Percentiles rank a stretch among this genome's conserved stretches.
These are phyloP conservation scores for Talaromyces adpressus DNA, from an alignment of 495 filamentous ascomycete species.

Conservation along the genomic window DNA sequence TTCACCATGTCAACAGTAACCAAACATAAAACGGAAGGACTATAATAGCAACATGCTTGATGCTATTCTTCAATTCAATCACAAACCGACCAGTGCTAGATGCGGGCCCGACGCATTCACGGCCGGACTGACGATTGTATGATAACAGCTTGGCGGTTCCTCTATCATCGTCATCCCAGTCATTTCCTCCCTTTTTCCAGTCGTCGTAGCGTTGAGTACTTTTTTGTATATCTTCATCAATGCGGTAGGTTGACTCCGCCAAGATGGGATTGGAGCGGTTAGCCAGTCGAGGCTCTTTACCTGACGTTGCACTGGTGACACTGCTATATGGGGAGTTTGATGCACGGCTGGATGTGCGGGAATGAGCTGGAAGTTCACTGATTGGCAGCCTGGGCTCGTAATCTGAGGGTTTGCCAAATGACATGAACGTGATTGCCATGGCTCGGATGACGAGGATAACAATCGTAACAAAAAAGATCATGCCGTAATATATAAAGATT, in stretches of 20 bases:
- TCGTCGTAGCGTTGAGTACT: constrained; percentile 4
- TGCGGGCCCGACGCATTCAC: constrained; percentile 12
- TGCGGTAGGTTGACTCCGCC: constrained; percentile 11
- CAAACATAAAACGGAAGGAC: constrained; percentile 45
- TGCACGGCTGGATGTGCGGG: constrained; percentile 15
- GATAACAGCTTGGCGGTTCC: constrained; percentile 4
- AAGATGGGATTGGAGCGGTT: constrained; percentile 17
- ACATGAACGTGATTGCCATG: constrained; percentile 35
- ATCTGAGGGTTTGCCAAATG: constrained; percentile 9
- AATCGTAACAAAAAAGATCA: constrained; percentile 53
- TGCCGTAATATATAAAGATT: constrained; percentile 72
- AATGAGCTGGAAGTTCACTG: constrained; percentile 17
- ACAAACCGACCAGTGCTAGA: constrained; percentile 13
- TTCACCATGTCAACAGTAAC: constrained; percentile 46
- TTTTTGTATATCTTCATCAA: constrained; percentile 10
- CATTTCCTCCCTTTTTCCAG: neutral
- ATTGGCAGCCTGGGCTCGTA: constrained; percentile 29
- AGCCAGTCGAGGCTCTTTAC: constrained; percentile 25
- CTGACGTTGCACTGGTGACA: constrained; percentile 27
- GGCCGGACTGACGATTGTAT: constrained; percentile 10
- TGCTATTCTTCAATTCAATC: constrained; percentile 19
- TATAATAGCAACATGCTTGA: constrained; percentile 34
- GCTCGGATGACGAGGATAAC: constrained; percentile 54
- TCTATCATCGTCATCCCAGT: constrained; percentile 9
- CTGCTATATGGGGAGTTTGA: constrained; percentile 30